A percentile compares a stretch with the other conserved stretches of the same genome.
Evolutionary conservation across 106 monocot species (phyloP).

Genomic region (Dactylorhiza incarnata): DNA sequence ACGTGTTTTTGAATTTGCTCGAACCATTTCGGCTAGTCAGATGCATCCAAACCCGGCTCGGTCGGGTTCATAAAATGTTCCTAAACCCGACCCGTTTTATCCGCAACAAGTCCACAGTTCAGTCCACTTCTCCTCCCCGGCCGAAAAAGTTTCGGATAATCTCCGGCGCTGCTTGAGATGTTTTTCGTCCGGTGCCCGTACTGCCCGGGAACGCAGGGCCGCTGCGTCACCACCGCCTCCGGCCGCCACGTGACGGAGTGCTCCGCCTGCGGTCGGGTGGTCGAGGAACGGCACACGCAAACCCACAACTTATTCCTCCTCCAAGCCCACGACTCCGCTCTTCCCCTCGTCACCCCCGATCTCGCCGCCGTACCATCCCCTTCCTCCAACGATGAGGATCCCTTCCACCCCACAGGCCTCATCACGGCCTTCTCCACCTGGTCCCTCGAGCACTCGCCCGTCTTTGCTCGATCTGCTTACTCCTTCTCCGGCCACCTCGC

Average conservation of each 20-base stretch:
- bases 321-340: constrained; percentile 62
- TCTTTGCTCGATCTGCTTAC: constrained; percentile 54
- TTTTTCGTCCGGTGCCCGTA: constrained; percentile 8
- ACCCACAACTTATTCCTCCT: constrained; percentile 64
- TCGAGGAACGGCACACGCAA: constrained; percentile 57
- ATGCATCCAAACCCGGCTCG: too few relatives aligned
- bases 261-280: constrained; percentile 68
- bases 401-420: constrained; percentile 84
- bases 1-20: too few relatives aligned
- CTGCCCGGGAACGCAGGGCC: constrained; percentile 51
- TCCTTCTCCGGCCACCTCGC: constrained; percentile 89
- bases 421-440: constrained; percentile 87
- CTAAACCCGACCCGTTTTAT: not conserved
- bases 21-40: too few relatives aligned
- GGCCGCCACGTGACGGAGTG: constrained; percentile 60
- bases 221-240: constrained; percentile 48
- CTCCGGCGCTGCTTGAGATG: not conserved
- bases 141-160: not conserved
- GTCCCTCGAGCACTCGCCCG: constrained; percentile 63
- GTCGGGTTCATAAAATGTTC: too few relatives aligned
- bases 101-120: not conserved
- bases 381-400: constrained; percentile 31
- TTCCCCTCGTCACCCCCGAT: constrained; percentile 70
- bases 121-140: not conserved
- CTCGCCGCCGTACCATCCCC: constrained; percentile 15